Evolutionary conservation across 352 stramenopile genomes (phyloP).

Genomic region (Pythium coloratum): DNA sequence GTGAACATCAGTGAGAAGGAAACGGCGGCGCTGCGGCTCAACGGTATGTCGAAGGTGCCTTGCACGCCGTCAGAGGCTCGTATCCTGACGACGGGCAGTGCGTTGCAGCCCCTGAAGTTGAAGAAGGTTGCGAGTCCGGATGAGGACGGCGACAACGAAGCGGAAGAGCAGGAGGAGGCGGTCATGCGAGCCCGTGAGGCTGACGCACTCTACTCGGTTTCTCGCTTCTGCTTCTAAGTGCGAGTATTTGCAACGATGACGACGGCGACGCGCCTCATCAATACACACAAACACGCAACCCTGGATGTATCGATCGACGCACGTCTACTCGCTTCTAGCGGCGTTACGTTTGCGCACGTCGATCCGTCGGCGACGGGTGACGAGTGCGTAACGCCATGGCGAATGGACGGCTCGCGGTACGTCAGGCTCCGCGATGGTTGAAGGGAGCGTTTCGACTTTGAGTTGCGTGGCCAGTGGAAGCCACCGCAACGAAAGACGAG

Average conservation of each 20-base stretch:
- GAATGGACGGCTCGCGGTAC: neutral
- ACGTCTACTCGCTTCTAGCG: neutral
- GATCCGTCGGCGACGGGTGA: neutral
- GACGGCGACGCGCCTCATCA: constrained; percentile 4
- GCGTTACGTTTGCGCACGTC: constrained; percentile 1
- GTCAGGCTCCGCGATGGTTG: constrained; percentile 10
- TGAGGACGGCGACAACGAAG: constrained; percentile 21
- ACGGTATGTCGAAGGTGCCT: constrained; percentile 33
- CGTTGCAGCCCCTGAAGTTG: constrained; percentile 22
- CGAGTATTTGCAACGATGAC: neutral
- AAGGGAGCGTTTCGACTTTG: constrained; percentile 17
- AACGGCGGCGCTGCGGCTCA: constrained; percentile 34
- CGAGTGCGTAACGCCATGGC: neutral
- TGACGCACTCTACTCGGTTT: constrained; percentile 26
- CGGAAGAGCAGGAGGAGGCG: constrained; percentile 18
- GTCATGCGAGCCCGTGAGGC: constrained; percentile 19
- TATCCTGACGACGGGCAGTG: constrained; percentile 17
- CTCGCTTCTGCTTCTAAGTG: constrained; percentile 28
- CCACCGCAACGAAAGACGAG: constrained; percentile 7
- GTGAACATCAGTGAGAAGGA: constrained; percentile 17
- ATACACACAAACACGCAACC: constrained; percentile 8
- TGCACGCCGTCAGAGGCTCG: constrained; percentile 21
- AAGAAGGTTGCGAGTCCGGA: constrained; percentile 17
- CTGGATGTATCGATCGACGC: constrained; percentile 2
- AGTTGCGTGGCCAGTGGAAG: constrained; percentile 27